Evolutionary conservation across 108 stramenopile genomes (phyloP).

Genomic region (Cyclotella kingstonii): DNA sequence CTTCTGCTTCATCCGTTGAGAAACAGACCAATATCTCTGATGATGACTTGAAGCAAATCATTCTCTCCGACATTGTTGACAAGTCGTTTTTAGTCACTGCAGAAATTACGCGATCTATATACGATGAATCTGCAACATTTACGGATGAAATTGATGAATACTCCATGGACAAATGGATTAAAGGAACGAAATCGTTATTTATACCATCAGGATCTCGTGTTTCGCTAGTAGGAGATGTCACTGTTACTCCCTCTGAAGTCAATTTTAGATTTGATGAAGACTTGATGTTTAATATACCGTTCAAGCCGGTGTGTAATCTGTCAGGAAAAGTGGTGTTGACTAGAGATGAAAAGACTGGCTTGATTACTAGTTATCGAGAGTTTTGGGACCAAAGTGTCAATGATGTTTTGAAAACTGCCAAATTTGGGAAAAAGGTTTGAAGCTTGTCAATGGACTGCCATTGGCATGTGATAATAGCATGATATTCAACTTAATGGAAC

Average conservation of each 20-base stretch:
- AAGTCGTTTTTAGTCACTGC: slow-evolving; percentile 74
- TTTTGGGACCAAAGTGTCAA: slow-evolving; percentile 86
- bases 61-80: slow-evolving; percentile 60
- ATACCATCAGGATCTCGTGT: slow-evolving; percentile 64
- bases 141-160: slow-evolving; percentile 91
- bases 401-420: slow-evolving; percentile 73
- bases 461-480: too few relatives aligned
- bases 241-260: slow-evolving; percentile 43
- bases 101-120: slow-evolving; percentile 73
- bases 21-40: slow-evolving; percentile 56
- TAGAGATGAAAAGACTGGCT: slow-evolving; percentile 61
- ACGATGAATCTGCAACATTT: slow-evolving; percentile 78
- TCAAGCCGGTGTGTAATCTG: slow-evolving; percentile 65
- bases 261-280: slow-evolving; percentile 80
- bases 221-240: slow-evolving; percentile 58
- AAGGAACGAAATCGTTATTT: slow-evolving; percentile 78
- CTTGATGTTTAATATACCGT: slow-evolving; percentile 80
- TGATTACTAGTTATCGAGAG: slow-evolving; percentile 82
- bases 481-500: too few relatives aligned
- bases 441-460: too few relatives aligned
- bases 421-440: slow-evolving; percentile 50
- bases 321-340: slow-evolving; percentile 74
- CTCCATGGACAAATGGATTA: slow-evolving; percentile 78
- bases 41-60: slow-evolving; percentile 54
- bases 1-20: background rate